Base-by-base conservation (phyloP, 2,329 filamentous ascomycete genomes). In the Pseudogymnoascus sp. region DNA sequence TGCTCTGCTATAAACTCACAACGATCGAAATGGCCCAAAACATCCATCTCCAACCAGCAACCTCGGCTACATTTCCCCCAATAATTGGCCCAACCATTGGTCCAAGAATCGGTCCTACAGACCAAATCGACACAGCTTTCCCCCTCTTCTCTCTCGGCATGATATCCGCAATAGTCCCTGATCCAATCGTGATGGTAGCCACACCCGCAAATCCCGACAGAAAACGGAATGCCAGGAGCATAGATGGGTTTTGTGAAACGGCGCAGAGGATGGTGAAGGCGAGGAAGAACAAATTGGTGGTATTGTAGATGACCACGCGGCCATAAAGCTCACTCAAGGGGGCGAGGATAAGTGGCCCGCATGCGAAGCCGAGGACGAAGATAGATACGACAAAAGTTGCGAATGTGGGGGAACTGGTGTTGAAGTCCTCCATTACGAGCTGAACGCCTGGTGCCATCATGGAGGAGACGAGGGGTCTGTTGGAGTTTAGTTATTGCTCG, bases 81-180 rank as follows among this genome's bases (percentile, higher is more conserved):
- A 77, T 77, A 3, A 84, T 73, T 2, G 76, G 77, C 0, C 75
- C 79, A 54, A 78, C 34, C 3, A 66, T 72, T 1, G 77, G 77
- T 2, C 75, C 75, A 12, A 73, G 65, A 26, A 74, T 71, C 5
- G 78, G 77, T 0, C 78, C 79, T 14, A 80, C 71, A 23, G 74
- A 73, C 63, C 77, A 81, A 10, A 71, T 75, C 1, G 80, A 77
- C 83, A 88, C 86, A 62, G 83, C 82, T 2, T 76, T 74, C 6
- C 82, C 85, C 37, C 86, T 79, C 67, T 83, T 78, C 68, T 86
- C 81, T 57, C 80, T 79, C 0, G 72, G 70, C 31, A 89, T 79
- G 73, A 90, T 78, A 71, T 90, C 88, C 29, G 84, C 82, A 36
- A 90, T 85, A 3, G 83, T 83, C 21, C 86, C 86, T 31, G 84